Evolutionary conservation across 2,329 filamentous ascomycete species (phyloP).

Genomic region (Cadophora malorum): DNA sequence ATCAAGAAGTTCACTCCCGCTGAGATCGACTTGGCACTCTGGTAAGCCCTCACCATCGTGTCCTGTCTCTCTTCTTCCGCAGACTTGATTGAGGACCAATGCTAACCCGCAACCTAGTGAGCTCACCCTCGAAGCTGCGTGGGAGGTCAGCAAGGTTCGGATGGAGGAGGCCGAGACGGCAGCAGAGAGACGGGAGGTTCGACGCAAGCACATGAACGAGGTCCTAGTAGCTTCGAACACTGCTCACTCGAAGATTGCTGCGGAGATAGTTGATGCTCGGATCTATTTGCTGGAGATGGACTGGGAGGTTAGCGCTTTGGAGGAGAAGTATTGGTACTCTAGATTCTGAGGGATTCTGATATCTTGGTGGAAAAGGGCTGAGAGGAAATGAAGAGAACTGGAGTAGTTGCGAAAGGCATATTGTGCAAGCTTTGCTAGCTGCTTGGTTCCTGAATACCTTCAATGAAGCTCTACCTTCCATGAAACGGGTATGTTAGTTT

Average conservation of each 20-base stretch:
- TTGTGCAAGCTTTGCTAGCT: not conserved
- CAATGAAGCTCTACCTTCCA: not conserved
- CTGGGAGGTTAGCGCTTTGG: not conserved
- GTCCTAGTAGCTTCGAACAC: not conserved
- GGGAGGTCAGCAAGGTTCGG: not conserved
- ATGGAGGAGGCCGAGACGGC: not conserved
- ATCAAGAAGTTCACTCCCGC: not conserved
- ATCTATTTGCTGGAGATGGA: not conserved
- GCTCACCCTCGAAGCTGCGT: slow-evolving; percentile 9
- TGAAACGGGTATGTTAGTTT: no score
- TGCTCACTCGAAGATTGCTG: not conserved
- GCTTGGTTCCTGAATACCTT: not conserved
- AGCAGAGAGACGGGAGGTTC: slow-evolving; percentile 1
- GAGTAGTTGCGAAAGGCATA: not conserved
- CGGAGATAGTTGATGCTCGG: not conserved
- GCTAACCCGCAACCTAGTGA: not conserved
- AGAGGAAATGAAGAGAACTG: not conserved
- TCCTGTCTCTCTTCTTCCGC: not conserved
- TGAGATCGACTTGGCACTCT: slow-evolving; percentile 9
- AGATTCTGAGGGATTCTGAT: not conserved
- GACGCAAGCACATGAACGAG: not conserved
- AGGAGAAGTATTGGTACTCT: slow-evolving; percentile 16
- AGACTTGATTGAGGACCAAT: not conserved
- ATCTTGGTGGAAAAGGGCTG: not conserved
- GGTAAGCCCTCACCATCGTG: not conserved